A percentile compares a stretch with the other conserved stretches of the same genome.
These are phyloP conservation scores for Eutypa lata DNA, from an alignment of 2,329 filamentous ascomycete species.

Conservation along the genomic window DNA sequence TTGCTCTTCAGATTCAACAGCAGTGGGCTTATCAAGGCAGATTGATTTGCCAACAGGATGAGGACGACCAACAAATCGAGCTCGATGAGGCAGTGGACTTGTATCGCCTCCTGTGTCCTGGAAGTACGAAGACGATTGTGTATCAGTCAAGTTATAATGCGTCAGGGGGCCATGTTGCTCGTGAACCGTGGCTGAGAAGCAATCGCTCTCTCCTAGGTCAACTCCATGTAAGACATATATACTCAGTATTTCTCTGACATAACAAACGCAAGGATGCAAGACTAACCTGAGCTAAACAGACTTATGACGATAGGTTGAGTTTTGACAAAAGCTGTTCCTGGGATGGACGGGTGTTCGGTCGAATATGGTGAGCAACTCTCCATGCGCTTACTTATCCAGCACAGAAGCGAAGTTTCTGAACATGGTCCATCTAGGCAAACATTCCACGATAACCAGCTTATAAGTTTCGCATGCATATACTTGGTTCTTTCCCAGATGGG, in stretches of 20 bases:
- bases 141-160: conserved; percentile 11
- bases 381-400: background rate
- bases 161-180: conserved; percentile 4
- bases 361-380: conserved; percentile 5
- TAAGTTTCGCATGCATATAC: conserved; percentile 13
- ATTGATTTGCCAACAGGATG: conserved; percentile 6
- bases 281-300: conserved; percentile 2
- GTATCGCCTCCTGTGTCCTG: conserved; percentile 7
- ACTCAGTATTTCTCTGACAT: no score
- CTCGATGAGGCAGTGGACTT: conserved; percentile 8
- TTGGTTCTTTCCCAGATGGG: conserved; percentile 9
- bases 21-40: conserved; percentile 9
- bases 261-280: no score
- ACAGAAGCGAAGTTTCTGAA: no score
- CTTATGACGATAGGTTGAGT: conserved; percentile 7
- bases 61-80: conserved; percentile 5
- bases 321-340: conserved; percentile 8
- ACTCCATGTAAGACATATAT: conserved; percentile 5
- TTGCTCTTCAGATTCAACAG: conserved; percentile 3
- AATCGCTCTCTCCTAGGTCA: conserved; percentile 9
- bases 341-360: conserved; percentile 12
- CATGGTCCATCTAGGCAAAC: conserved; percentile 4
- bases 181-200: conserved; percentile 11
- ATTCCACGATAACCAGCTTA: conserved; percentile 8
- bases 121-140: conserved; percentile 5